Percentiles rank a stretch among this genome's conserved stretches.
Evolutionary conservation across 768 basidiomycete genomes (phyloP).

Genomic region (Lactarius akahatsu): DNA sequence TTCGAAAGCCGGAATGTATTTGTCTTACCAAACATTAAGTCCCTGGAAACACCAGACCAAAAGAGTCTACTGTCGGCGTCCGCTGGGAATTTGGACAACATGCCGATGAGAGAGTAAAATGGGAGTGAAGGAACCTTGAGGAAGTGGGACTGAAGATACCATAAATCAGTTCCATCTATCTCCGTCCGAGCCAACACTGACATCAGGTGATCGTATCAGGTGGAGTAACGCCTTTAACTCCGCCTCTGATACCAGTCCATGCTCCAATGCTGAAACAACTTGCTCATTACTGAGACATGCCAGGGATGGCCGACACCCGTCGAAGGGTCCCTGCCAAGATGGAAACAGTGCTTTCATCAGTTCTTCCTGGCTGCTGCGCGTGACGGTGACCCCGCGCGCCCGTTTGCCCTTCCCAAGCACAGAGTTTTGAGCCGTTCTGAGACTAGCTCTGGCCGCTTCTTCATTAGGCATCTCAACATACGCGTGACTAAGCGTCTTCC

Average conservation of each 20-base stretch:
- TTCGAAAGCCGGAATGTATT: not conserved
- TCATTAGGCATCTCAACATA: slow-evolving; percentile 71
- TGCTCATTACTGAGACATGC: slow-evolving; percentile 58
- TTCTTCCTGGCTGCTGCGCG: slow-evolving; percentile 75
- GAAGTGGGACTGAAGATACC: slow-evolving; percentile 65
- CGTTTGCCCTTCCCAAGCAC: slow-evolving; percentile 77
- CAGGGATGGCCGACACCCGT: slow-evolving; percentile 65
- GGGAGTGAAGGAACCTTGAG: slow-evolving; percentile 82
- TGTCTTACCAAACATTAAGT: slow-evolving; percentile 63
- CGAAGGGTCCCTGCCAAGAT: slow-evolving; percentile 74
- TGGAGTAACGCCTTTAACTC: slow-evolving; percentile 67
- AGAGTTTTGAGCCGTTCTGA: slow-evolving; percentile 56
- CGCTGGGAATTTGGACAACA: slow-evolving; percentile 74
- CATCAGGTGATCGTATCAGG: slow-evolving; percentile 76
- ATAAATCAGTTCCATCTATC: not conserved
- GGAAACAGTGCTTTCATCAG: slow-evolving; percentile 83
- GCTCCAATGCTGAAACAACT: slow-evolving; percentile 58
- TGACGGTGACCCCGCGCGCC: slow-evolving; percentile 82
- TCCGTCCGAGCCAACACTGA: slow-evolving; percentile 39
- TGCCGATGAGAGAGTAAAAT: slow-evolving; percentile 73
- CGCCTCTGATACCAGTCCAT: slow-evolving; percentile 61
- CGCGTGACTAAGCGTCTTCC: slow-evolving; percentile 83
- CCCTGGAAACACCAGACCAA: slow-evolving; percentile 62
- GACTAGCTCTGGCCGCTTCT: slow-evolving; percentile 60
- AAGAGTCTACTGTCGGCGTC: slow-evolving; percentile 76